phyloP scores from a whole-genome alignment of 768 basidiomycete genomes.

The Pseudohyphozyma bogoriensis region DNA sequence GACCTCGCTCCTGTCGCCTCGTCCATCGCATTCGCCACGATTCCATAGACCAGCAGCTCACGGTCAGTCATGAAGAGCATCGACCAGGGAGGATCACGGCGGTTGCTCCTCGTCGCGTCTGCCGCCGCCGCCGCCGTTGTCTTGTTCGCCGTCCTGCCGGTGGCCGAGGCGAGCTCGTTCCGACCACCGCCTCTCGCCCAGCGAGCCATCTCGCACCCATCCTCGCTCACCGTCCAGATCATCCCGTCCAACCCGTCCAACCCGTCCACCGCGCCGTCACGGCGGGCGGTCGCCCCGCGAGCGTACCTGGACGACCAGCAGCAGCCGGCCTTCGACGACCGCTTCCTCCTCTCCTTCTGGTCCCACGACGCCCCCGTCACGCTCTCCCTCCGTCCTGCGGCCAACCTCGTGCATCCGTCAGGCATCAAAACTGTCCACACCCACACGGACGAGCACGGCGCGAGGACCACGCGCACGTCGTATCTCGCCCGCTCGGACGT shows the following conservation, averaged over 20 bases:
- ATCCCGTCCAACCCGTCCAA: not conserved
- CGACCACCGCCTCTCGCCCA: constrained; percentile 10
- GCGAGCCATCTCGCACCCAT: constrained; percentile 16
- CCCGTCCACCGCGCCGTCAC: not conserved
- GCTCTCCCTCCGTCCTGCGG: constrained; percentile 13
- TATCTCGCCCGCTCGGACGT: constrained; percentile 8
- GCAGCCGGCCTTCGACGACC: constrained; percentile 13
- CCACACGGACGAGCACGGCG: not conserved
- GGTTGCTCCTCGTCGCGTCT: no score
- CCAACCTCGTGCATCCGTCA: constrained; percentile 9
- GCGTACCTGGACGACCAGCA: not conserved
- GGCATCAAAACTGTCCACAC: constrained; percentile 7
- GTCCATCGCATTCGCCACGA: no score
- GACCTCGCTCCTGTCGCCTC: no score
- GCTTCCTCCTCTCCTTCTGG: constrained; percentile 16
- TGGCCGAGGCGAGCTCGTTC: no score
- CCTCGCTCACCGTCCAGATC: not conserved
- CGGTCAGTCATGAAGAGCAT: no score
- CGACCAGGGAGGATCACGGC: no score
- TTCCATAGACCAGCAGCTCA: no score
- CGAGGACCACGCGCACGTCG: constrained; percentile 1
- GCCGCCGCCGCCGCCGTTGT: no score
- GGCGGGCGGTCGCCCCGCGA: not conserved
- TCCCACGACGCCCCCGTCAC: constrained; percentile 1
- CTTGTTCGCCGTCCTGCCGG: no score